Base-by-base conservation (phyloP, 176 grass and related monocot genomes). In the Avena insularis region DNA sequence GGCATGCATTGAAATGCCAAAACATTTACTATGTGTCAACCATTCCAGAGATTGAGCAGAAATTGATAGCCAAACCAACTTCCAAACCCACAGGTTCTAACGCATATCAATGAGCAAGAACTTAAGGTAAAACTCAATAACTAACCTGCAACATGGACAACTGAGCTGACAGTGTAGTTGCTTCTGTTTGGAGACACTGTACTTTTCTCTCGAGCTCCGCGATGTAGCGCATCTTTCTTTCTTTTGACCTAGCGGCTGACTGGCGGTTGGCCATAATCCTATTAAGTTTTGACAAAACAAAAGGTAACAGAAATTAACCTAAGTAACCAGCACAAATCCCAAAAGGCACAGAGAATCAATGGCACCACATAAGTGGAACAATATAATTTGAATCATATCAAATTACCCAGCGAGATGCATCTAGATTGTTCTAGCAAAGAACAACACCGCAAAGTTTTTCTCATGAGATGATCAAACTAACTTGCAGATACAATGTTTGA, bases 181-280 rank as follows among this genome's bases (percentile, higher is more conserved):
- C 91, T 87, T 98, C 95, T 68, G 93, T 92, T 79, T 95, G 95
- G 19, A 98, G 88, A 77, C 81, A 91, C 64, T 95, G 90, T 27
- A 95, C 93, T 92, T 95, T 98, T 56, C 91, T 93, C 85, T 98
- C 95, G 31, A 98, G 91, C 25, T 98, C 95, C 51, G 91, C 88
- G 67, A 98, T 98, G 77, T 98, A 98, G 13, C 95, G 95, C 93
- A 98, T 95, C 84, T 98, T 98, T 92, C 95, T 95, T 89, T 98
- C 95, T 68, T 98, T 98, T 84, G 95, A 98, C 86, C 95, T 93
- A 60, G 95, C 95, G 66, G 95, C 95, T 87, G 95, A 98, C 82
- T 98, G 95, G 29, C 95, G 89, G 84, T 98, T 98, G 27, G 95
- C 95, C 93, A 94, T 91, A 60, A 98, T 93, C 88, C 95, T 98